Evolutionary conservation across 331 rosid genomes (phyloP).

Genomic region (Arachis monticola): DNA sequence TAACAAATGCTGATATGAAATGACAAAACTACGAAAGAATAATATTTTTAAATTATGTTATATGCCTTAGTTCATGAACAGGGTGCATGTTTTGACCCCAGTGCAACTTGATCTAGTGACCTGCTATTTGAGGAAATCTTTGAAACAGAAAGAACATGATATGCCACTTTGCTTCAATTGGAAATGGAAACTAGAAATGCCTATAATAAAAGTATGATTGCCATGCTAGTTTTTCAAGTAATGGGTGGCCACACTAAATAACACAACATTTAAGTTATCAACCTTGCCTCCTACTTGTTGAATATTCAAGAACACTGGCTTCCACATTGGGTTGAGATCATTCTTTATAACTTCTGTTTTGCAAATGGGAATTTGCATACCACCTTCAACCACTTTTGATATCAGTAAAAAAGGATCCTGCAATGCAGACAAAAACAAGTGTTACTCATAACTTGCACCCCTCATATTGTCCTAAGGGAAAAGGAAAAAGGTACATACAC

Average conservation of each 20-base stretch:
- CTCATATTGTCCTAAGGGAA: slow-evolving; percentile 16
- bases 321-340: slow-evolving; percentile 76
- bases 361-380: slow-evolving; percentile 68
- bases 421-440: slow-evolving; percentile 39
- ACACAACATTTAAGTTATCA: slow-evolving; percentile 18
- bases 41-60: background rate
- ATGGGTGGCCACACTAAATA: slow-evolving; percentile 15
- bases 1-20: background rate
- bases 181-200: slow-evolving; percentile 18
- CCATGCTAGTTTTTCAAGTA: background rate
- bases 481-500: slow-evolving; percentile 55
- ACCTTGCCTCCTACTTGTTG: slow-evolving; percentile 96
- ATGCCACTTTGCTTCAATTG: slow-evolving; percentile 15
- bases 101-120: slow-evolving; percentile 8
- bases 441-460: slow-evolving; percentile 17
- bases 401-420: slow-evolving; percentile 83
- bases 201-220: slow-evolving; percentile 1
- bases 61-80: background rate
- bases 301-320: slow-evolving; percentile 67
- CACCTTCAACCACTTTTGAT: slow-evolving; percentile 65
- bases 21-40: background rate
- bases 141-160: slow-evolving; percentile 13
- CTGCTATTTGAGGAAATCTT: slow-evolving; percentile 3
- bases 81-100: background rate
- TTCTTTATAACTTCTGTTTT: slow-evolving; percentile 82